These are phyloP conservation scores for Nakazawaea wyomingensis DNA, from an alignment of 805 yeast genomes.

Conservation along the genomic window DNA sequence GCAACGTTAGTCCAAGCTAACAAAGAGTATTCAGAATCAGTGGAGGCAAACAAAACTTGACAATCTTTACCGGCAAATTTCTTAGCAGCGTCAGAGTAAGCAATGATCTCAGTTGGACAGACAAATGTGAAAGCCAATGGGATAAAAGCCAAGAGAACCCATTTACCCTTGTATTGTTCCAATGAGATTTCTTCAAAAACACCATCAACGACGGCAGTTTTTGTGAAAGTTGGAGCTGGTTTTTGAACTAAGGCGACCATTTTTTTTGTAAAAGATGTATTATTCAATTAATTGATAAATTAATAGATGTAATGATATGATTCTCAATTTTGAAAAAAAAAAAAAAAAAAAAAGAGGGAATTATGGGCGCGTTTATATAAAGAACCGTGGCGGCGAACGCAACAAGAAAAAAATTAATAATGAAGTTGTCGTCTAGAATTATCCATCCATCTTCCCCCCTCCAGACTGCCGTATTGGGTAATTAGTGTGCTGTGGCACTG, in stretches of 20 bases:
- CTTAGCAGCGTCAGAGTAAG: slow-evolving; percentile 93
- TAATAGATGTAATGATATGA: neutral
- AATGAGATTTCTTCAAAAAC: slow-evolving; percentile 90
- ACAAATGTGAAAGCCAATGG: slow-evolving; percentile 99
- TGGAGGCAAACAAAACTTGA: slow-evolving; percentile 91
- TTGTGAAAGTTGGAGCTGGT: slow-evolving; percentile 94
- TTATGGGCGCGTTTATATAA: neutral
- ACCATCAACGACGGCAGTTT: slow-evolving; percentile 97
- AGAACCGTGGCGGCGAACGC: neutral
- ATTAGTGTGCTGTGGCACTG: too few species aligned
- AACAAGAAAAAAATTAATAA: neutral
- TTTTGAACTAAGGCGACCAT: slow-evolving; percentile 91
- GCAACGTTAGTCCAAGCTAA: slow-evolving; percentile 98
- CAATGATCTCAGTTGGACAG: slow-evolving; percentile 99
- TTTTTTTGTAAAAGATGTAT: slow-evolving; percentile 19
- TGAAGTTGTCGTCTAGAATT: slow-evolving; percentile 1
- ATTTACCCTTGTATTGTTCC: slow-evolving; percentile 95
- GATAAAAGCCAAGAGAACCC: slow-evolving; percentile 95
- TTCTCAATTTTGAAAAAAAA: too few species aligned
- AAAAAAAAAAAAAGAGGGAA: neutral
- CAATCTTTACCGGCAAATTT: slow-evolving; percentile 83
- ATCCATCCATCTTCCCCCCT: too few species aligned
- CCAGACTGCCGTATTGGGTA: too few species aligned
- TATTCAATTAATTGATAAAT: neutral
- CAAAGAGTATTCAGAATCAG: slow-evolving; percentile 96